Percentiles rank a stretch among this genome's conserved stretches.
These are phyloP conservation scores for Dimocarpus longan DNA, from an alignment of 345 rosid species.

Conservation along the genomic window DNA sequence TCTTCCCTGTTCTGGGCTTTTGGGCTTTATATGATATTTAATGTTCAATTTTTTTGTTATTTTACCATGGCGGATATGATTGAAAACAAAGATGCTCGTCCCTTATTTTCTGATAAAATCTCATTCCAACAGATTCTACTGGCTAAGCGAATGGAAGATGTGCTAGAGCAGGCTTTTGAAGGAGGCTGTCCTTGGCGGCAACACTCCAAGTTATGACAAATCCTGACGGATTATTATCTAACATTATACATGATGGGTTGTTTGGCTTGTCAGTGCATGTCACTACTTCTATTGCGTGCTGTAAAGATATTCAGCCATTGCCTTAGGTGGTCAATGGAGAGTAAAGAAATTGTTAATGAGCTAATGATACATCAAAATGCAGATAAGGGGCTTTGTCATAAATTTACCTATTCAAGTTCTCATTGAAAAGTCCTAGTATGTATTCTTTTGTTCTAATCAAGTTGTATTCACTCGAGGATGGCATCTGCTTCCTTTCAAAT, in stretches of 20 bases:
- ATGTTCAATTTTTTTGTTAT: background rate
- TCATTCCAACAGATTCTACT: slow-evolving; percentile 57
- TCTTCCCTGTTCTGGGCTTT: too few species aligned
- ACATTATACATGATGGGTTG: background rate
- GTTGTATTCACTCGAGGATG: slow-evolving; percentile 8
- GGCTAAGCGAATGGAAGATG: slow-evolving; percentile 96
- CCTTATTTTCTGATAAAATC: background rate
- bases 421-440: background rate
- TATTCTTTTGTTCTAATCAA: background rate
- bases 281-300: background rate
- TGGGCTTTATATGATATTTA: background rate
- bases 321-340: slow-evolving; percentile 15
- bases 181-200: slow-evolving; percentile 96
- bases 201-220: slow-evolving; percentile 75
- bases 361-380: background rate
- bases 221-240: background rate
- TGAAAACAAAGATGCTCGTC: background rate
- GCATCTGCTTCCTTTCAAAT: background rate
- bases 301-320: background rate
- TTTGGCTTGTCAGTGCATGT: background rate
- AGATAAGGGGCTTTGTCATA: background rate
- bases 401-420: background rate
- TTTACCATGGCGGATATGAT: background rate
- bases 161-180: slow-evolving; percentile 89
- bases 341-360: slow-evolving; percentile 2